Percentiles rank a stretch among this genome's conserved stretches.
Evolutionary conservation across 306 rosid genomes (phyloP).

Genomic region (Begonia fuchsioides): DNA sequence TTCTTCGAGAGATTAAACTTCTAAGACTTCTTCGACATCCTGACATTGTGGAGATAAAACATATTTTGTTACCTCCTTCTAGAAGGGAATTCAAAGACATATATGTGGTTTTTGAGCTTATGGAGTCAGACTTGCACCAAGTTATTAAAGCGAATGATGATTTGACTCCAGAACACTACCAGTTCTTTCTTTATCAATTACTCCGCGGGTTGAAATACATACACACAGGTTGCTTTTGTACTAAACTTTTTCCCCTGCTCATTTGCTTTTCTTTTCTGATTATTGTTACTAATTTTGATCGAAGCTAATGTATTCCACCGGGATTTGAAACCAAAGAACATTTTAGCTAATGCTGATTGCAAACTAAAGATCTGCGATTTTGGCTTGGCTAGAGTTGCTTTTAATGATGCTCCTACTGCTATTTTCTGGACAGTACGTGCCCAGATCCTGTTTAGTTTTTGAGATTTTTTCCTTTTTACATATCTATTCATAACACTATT

Average conservation of each 20-base stretch:
- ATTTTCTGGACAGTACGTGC: constrained; percentile 95
- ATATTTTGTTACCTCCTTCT: constrained; percentile 91
- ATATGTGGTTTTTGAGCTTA: constrained; percentile 94
- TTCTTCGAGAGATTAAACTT: constrained; percentile 98
- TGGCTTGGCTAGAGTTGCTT: constrained; percentile 98
- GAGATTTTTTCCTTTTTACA: neutral
- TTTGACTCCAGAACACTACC: constrained; percentile 94
- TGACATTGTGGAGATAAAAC: constrained; percentile 97
- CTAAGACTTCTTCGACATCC: constrained; percentile 92
- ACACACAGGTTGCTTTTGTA: constrained; percentile 59
- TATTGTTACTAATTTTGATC: constrained; percentile 8
- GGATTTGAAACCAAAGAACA: constrained; percentile 93
- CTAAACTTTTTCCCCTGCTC: constrained; percentile 2
- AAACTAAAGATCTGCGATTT: constrained; percentile 98
- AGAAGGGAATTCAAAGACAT: constrained; percentile 99
- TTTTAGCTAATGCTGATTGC: constrained; percentile 98
- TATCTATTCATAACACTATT: neutral
- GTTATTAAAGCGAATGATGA: constrained; percentile 99
- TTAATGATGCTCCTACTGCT: constrained; percentile 95
- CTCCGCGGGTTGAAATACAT: constrained; percentile 96
- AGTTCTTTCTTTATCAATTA: constrained; percentile 97
- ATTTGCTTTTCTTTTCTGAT: constrained; percentile 14
- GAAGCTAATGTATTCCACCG: constrained; percentile 97
- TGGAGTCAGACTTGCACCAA: constrained; percentile 99
- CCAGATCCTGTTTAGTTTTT: neutral